Evolutionary conservation across 2,329 filamentous ascomycete genomes (phyloP).

Genomic region (Thelonectria olida): DNA sequence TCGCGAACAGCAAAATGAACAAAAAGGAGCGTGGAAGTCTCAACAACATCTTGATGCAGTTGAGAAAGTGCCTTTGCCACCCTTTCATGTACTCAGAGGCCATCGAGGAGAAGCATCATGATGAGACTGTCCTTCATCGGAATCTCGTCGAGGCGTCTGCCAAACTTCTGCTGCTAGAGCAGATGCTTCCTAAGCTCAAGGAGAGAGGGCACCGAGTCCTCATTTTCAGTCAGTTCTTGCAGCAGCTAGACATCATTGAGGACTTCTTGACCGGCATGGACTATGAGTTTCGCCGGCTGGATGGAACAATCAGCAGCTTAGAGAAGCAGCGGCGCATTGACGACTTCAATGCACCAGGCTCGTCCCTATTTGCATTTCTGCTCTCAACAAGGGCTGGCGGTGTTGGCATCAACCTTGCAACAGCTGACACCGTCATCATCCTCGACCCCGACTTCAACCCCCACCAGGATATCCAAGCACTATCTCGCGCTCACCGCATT

Average conservation of each 20-base stretch:
- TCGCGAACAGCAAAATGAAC: conserved; percentile 74
- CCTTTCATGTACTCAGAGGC: conserved; percentile 92
- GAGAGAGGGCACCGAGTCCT: conserved; percentile 89
- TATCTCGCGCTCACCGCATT: conserved; percentile 94
- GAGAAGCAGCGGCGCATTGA: conserved; percentile 97
- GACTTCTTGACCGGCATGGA: conserved; percentile 86
- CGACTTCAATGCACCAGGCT: conserved; percentile 87
- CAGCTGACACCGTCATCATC: conserved; percentile 97
- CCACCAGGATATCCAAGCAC: conserved; percentile 95
- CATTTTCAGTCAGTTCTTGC: conserved; percentile 95
- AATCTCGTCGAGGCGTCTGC: conserved; percentile 92
- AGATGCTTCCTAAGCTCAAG: conserved; percentile 87
- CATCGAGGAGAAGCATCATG: conserved; percentile 83
- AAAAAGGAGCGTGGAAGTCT: conserved; percentile 79
- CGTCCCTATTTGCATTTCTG: conserved; percentile 86
- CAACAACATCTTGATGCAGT: conserved; percentile 94
- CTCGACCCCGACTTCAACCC: conserved; percentile 98
- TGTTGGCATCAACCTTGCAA: conserved; percentile 96
- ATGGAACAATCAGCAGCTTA: conserved; percentile 81
- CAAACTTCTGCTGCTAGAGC: conserved; percentile 84
- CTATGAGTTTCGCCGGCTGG: conserved; percentile 80
- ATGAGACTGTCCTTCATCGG: conserved; percentile 70
- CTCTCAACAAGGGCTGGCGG: conserved; percentile 94
- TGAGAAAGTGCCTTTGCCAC: conserved; percentile 94
- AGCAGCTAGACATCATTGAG: conserved; percentile 88